Percentiles rank a stretch among this genome's conserved stretches.
Conservation (phyloP, 768 basidiomycete species). For the Lentinus tigrinus region DNA sequence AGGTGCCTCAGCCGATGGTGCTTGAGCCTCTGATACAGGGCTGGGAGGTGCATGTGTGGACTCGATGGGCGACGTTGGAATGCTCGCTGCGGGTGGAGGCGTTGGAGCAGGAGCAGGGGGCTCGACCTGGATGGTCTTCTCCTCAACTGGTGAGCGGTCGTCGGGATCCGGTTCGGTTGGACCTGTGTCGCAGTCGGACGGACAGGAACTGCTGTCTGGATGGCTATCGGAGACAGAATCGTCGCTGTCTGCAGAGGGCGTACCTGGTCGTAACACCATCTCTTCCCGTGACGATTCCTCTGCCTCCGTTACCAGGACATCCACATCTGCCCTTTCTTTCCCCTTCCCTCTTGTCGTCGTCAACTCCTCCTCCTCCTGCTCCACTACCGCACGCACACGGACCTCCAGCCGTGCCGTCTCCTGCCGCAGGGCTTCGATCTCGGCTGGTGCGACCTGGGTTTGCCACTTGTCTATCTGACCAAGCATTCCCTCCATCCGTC, state of each 20-base stretch:
- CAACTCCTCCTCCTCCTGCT: slow-evolving; percentile 7
- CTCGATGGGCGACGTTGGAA: background rate
- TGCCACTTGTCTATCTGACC: slow-evolving; percentile 15
- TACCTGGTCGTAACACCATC: slow-evolving; percentile 1
- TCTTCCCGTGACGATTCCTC: background rate
- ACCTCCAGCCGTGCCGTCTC: slow-evolving; percentile 14
- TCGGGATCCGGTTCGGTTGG: slow-evolving; percentile 1
- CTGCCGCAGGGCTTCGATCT: slow-evolving; percentile 11
- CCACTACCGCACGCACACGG: slow-evolving; percentile 12
- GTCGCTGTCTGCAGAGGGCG: background rate
- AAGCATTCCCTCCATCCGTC: slow-evolving; percentile 17
- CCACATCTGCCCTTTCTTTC: background rate
- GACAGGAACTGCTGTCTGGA: slow-evolving; percentile 4
- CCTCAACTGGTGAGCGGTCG: background rate
- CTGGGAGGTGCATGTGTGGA: background rate
- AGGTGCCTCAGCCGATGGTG: background rate
- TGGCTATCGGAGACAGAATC: slow-evolving; percentile 3
- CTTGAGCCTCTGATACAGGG: background rate
- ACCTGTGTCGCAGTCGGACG: slow-evolving; percentile 5
- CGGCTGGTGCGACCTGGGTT: slow-evolving; percentile 7
- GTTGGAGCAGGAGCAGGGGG: background rate
- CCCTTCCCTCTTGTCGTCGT: background rate
- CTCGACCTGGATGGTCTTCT: background rate
- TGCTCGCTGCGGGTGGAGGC: background rate
- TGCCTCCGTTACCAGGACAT: slow-evolving; percentile 2